These are phyloP conservation scores for Carex myosuroides DNA, from an alignment of 176 grass and related monocot species.

Conservation along the genomic window DNA sequence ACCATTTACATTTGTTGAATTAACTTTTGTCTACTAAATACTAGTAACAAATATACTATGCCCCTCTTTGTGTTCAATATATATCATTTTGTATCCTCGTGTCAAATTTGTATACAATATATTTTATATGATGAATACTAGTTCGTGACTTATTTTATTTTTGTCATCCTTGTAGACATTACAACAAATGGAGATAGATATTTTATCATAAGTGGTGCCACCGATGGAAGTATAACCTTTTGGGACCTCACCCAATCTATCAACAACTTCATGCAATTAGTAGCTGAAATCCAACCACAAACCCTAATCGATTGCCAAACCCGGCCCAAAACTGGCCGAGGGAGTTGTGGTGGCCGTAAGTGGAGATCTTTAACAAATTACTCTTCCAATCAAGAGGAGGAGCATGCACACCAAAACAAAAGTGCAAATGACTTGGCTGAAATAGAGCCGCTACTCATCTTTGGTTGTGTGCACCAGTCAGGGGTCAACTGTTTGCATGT, in stretches of 20 bases:
- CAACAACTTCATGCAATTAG: constrained; percentile 56
- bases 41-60: not conserved
- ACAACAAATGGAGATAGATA: constrained; percentile 32
- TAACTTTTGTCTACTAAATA: not conserved
- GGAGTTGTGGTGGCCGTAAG: constrained; percentile 65
- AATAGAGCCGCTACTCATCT: constrained; percentile 39
- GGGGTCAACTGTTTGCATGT: constrained; percentile 80
- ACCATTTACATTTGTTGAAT: not conserved
- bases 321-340: constrained; percentile 78
- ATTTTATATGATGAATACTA: not conserved
- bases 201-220: constrained; percentile 70
- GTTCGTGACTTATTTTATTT: not conserved
- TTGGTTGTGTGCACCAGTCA: constrained; percentile 65
- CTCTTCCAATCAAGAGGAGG: constrained; percentile 16
- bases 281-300: constrained; percentile 60
- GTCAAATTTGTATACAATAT: not conserved
- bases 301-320: constrained; percentile 58
- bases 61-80: not conserved
- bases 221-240: constrained; percentile 80
- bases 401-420: constrained; percentile 16
- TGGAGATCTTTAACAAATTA: constrained; percentile 55
- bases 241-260: constrained; percentile 79
- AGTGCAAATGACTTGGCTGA: constrained; percentile 33
- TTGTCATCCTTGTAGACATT: constrained; percentile 30
- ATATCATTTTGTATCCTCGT: not conserved